Conservation (phyloP, 768 basidiomycete species). For the Russula sp. region DNA sequence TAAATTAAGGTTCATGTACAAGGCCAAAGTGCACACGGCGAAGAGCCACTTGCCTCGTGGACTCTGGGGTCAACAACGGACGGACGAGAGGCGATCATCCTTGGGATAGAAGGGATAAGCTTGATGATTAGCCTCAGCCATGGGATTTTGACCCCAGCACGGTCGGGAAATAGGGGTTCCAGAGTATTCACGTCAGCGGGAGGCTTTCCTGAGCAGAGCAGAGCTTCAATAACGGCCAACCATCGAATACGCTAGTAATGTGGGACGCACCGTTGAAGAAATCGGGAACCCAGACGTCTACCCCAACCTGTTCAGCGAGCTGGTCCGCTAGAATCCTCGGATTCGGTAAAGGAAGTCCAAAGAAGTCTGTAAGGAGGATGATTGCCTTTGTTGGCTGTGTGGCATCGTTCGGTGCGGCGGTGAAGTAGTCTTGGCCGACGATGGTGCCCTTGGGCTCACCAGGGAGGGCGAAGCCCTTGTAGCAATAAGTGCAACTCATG, state of each 20-base stretch:
- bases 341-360: constrained; percentile 52
- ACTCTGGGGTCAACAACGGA: constrained; percentile 35
- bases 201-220: constrained; percentile 34
- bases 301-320: constrained; percentile 47
- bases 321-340: constrained; percentile 57
- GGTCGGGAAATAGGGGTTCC: constrained; percentile 36
- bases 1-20: neutral
- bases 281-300: constrained; percentile 68
- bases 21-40: neutral
- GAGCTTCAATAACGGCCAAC: neutral
- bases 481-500: constrained; percentile 38
- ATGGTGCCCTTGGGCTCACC: constrained; percentile 47
- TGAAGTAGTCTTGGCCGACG: constrained; percentile 46
- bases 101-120: constrained; percentile 31
- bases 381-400: constrained; percentile 40
- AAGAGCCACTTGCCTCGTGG: constrained; percentile 30
- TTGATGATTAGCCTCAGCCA: constrained; percentile 27
- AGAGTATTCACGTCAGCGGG: constrained; percentile 33
- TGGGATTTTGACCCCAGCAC: constrained; percentile 33
- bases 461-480: constrained; percentile 43
- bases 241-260: too few relatives aligned
- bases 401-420: constrained; percentile 34
- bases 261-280: constrained; percentile 48
- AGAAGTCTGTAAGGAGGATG: constrained; percentile 55
- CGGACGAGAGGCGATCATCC: constrained; percentile 32